Base-by-base conservation (phyloP, 108 stramenopile species). In the Asterionellopsis glacialis region DNA sequence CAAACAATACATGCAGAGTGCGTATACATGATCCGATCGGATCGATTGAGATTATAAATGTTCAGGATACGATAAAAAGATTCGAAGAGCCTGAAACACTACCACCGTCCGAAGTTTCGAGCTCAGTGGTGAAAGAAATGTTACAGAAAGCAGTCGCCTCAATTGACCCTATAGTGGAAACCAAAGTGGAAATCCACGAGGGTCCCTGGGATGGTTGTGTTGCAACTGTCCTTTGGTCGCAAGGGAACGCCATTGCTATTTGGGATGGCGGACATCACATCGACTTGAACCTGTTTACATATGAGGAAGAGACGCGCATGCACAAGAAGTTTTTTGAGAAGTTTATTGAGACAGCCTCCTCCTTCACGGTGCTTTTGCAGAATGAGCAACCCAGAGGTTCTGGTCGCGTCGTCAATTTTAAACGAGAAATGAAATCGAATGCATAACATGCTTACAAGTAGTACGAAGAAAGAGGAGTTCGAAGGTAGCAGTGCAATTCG, bases 191-290 rank as follows among this genome's bases (percentile, higher is more conserved):
- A 33, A 33, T 33, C 7, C 33, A 16, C n/a, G 47, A 7, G 2
- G 19, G 19, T 48, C 4, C 21, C 18, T 82, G 86, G 16, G 68
- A 91, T 33, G 89, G 89, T 38, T 57, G 61, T 27, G 59, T 84
- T 12, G 62, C 57, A 52, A 49, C 75, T 48, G 74, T 63, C 0
- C 41, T 71, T 58, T 65, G 54, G 23, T 40, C 51, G 0, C 43
- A 61, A 44, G 82, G 72, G 19, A 70, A 57, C 39, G 51, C 77
- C 9, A 43, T 64, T n/a, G 57, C 67, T 15, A 70, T 76, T 23
- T 87, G 83, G 82, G 86, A 87, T 65, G 86, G 86, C 21, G 47
- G 53, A 23, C 51, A 41, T 12, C 73, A 72, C 40, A 63, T 87
- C 49, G 71, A 77, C 41, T 62, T 82, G 22, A 84, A 87, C 51